Base-by-base conservation (phyloP, 306 rosid genomes). In the Gastrolobium bilobum region DNA sequence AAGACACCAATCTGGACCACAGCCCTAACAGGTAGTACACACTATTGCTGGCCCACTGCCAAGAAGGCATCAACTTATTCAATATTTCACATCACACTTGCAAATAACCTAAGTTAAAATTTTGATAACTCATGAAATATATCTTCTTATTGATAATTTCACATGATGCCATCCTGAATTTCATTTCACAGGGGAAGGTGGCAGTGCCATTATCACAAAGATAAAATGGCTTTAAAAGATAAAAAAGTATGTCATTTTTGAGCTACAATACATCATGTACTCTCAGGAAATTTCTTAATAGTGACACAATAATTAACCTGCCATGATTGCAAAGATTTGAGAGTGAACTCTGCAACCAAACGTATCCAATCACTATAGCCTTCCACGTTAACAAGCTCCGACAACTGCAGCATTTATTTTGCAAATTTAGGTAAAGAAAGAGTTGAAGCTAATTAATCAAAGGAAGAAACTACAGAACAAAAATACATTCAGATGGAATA, bases 41-140 rank as follows among this genome's bases (percentile, higher is more conserved):
- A 62, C 99, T 95, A 86, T 93, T 95, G 92, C 99, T 93, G 78
- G 98, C 99, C 99, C 99, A 93, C 99, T 95, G 90, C 72, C 81
- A 87, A 81, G 60, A 84, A 67, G 38, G 40, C 62, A 71, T 58
- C 73, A 80, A 79, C 63, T 60, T 48, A 68, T 82, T 91, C 83
- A 92, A 81, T 37, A 76, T 68, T 42, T 67, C 68, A 78, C n/a
- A 71, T 64, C 8, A 46, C 31, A 87, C 38, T 52, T 69, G 84
- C 30, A 57, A 67, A 53, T 46, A 60, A 79, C 44, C 61, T 10
- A 35, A 56, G 66, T 58, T 34, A 37, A 57, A 68, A 85, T 39
- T 59, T 46, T 30, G 50, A 65, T 15, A 82, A 62, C 56, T 38
- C 4, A 15, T 42, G 59, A 79, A 35, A 61, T 61, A 66, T 61